A percentile compares a stretch with the other conserved stretches of the same genome.
These are phyloP conservation scores for Staphylotrichum longicolle DNA, from an alignment of 495 filamentous ascomycete genomes.

Conservation along the genomic window DNA sequence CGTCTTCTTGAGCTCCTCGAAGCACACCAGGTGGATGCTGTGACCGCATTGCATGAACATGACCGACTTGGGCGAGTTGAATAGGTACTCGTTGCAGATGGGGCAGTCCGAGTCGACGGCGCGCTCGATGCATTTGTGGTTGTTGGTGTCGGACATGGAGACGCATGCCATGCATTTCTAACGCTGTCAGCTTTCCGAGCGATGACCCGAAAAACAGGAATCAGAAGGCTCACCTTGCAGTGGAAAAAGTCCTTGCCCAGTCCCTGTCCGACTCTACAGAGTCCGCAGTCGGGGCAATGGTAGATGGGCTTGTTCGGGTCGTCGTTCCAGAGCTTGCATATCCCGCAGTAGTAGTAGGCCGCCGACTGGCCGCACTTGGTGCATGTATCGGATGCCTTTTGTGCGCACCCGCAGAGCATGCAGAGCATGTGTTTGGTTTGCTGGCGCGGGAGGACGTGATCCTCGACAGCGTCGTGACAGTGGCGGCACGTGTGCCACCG, in stretches of 20 bases:
- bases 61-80: constrained; percentile 83
- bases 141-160: constrained; percentile 57
- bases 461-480: constrained; percentile 86
- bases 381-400: constrained; percentile 78
- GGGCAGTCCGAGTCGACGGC: constrained; percentile 95
- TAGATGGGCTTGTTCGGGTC: constrained; percentile 90
- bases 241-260: constrained; percentile 96
- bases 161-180: constrained; percentile 91
- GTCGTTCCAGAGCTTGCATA: constrained; percentile 97
- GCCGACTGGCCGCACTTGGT: constrained; percentile 68
- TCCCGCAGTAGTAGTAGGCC: constrained; percentile 90
- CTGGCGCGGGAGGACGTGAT: constrained; percentile 75
- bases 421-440: constrained; percentile 95
- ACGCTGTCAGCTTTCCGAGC: not conserved
- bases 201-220: not conserved
- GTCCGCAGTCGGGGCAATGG: constrained; percentile 94
- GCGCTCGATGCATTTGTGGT: constrained; percentile 92
- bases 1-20: constrained; percentile 74
- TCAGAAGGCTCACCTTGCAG: constrained; percentile 70
- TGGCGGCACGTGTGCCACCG: constrained; percentile 94
- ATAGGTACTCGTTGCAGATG: constrained; percentile 98
- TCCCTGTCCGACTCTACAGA: constrained; percentile 87
- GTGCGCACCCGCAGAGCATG: constrained; percentile 89
- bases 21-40: constrained; percentile 87
- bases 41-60: constrained; percentile 96